These are phyloP conservation scores for Suillus occidentalis DNA, from an alignment of 768 basidiomycete genomes.

Conservation along the genomic window DNA sequence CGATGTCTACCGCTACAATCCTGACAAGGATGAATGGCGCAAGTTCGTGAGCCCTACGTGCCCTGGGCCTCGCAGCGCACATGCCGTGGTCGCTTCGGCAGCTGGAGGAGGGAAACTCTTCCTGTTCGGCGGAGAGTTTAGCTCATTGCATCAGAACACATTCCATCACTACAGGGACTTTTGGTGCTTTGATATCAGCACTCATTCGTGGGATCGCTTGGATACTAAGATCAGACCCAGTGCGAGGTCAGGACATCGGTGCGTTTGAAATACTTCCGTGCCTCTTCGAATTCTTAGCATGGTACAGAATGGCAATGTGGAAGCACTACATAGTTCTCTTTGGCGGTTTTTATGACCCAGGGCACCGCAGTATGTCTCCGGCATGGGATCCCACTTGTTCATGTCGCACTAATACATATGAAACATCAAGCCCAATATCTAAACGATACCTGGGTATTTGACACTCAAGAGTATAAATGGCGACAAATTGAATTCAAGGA, in stretches of 20 bases:
- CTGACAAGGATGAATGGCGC: slow-evolving; percentile 92
- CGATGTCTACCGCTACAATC: slow-evolving; percentile 83
- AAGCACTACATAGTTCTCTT: slow-evolving; percentile 86
- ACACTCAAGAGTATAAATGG: slow-evolving; percentile 87
- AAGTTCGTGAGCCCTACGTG: slow-evolving; percentile 81
- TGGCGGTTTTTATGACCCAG: slow-evolving; percentile 90
- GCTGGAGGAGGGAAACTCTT: slow-evolving; percentile 85
- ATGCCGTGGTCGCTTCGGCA: slow-evolving; percentile 74
- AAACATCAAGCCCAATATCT: slow-evolving; percentile 64
- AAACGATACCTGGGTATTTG: slow-evolving; percentile 84
- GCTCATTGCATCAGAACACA: slow-evolving; percentile 75
- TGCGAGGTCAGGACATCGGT: slow-evolving; percentile 84
- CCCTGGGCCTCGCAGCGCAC: slow-evolving; percentile 86
- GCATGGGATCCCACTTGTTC: neutral
- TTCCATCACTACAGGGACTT: slow-evolving; percentile 91
- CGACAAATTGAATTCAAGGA: slow-evolving; percentile 70
- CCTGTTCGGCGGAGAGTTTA: slow-evolving; percentile 87
- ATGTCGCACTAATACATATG: neutral
- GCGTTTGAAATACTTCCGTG: slow-evolving; percentile 14
- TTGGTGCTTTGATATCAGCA: slow-evolving; percentile 81
- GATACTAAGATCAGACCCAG: slow-evolving; percentile 82
- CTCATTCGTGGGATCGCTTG: slow-evolving; percentile 83
- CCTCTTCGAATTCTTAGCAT: neutral
- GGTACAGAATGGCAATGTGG: slow-evolving; percentile 81
- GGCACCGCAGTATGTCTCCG: slow-evolving; percentile 62